phyloP scores from a whole-genome alignment of 2,329 filamentous ascomycete genomes.

The Pseudogymnoascus pannorum region DNA sequence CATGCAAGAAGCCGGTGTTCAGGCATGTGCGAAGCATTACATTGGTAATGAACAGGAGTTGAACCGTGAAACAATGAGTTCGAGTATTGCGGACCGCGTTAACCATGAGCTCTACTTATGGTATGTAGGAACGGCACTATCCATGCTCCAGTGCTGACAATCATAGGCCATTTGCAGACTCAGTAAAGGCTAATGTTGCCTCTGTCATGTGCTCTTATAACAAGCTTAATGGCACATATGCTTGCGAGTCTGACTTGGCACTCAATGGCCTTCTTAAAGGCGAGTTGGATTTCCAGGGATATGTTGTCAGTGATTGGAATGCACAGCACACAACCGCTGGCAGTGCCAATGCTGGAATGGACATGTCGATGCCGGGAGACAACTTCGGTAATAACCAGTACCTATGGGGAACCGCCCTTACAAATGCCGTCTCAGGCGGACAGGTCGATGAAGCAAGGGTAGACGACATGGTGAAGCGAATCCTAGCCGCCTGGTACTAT shows the following conservation, averaged over 20 bases:
- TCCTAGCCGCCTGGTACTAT: constrained; percentile 56
- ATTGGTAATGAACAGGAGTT: constrained; percentile 65
- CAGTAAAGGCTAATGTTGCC: constrained; percentile 57
- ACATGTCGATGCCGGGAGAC: constrained; percentile 76
- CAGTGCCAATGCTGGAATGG: constrained; percentile 57
- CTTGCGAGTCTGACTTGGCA: constrained; percentile 55
- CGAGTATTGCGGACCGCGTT: constrained; percentile 56
- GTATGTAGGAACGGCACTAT: constrained; percentile 22
- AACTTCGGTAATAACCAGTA: constrained; percentile 44
- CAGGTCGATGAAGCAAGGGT: constrained; percentile 51
- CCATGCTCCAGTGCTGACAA: constrained; percentile 18
- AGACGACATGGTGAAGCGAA: constrained; percentile 59
- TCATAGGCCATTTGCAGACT: constrained; percentile 54
- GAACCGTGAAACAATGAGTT: constrained; percentile 45
- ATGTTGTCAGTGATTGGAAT: constrained; percentile 65
- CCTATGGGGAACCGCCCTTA: constrained; percentile 49
- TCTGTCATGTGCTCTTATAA: constrained; percentile 69
- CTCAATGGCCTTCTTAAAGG: constrained; percentile 58
- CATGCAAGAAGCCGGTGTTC: constrained; percentile 44
- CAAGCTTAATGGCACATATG: constrained; percentile 61
- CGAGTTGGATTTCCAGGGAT: constrained; percentile 71
- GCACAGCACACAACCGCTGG: constrained; percentile 67
- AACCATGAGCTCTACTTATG: constrained; percentile 62
- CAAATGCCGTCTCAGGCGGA: constrained; percentile 45
- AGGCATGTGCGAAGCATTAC: constrained; percentile 52